Percentiles rank a stretch among this genome's conserved stretches.
Conservation (phyloP, 2,329 filamentous ascomycete species). For the Alternaria solani region DNA sequence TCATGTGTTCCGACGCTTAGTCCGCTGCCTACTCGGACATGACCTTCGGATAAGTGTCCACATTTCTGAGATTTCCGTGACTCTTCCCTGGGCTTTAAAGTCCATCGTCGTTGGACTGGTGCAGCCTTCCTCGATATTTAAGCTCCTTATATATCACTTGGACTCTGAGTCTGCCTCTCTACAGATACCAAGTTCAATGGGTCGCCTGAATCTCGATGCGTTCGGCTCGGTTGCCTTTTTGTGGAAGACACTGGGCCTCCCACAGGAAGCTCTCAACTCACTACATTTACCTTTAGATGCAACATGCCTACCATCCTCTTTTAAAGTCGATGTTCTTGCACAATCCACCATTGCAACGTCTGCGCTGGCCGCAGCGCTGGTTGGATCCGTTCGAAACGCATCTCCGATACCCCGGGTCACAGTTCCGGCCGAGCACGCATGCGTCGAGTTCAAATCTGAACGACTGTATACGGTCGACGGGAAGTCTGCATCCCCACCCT, state of each 20-base stretch:
- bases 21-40: neutral
- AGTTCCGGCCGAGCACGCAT: slow-evolving; percentile 58
- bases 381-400: slow-evolving; percentile 51
- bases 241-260: slow-evolving; percentile 38
- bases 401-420: slow-evolving; percentile 49
- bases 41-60: neutral
- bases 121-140: neutral
- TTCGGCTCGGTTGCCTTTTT: slow-evolving; percentile 41
- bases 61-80: neutral
- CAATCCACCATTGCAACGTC: slow-evolving; percentile 62
- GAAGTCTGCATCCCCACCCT: slow-evolving; percentile 43
- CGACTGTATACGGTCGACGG: slow-evolving; percentile 57
- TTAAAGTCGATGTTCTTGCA: slow-evolving; percentile 62
- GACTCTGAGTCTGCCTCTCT: neutral
- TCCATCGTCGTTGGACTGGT: neutral
- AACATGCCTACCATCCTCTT: slow-evolving; percentile 59
- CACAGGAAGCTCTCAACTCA: slow-evolving; percentile 29
- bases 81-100: neutral
- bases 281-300: slow-evolving; percentile 30
- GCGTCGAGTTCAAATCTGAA: slow-evolving; percentile 64
- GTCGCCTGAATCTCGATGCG: slow-evolving; percentile 34
- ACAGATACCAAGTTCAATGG: slow-evolving; percentile 7
- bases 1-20: neutral
- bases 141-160: neutral
- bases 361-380: slow-evolving; percentile 59